Percentiles rank a stretch among this genome's conserved stretches.
Evolutionary conservation across 2,329 filamentous ascomycete species (phyloP).

Genomic region (Aspergillus sp.): DNA sequence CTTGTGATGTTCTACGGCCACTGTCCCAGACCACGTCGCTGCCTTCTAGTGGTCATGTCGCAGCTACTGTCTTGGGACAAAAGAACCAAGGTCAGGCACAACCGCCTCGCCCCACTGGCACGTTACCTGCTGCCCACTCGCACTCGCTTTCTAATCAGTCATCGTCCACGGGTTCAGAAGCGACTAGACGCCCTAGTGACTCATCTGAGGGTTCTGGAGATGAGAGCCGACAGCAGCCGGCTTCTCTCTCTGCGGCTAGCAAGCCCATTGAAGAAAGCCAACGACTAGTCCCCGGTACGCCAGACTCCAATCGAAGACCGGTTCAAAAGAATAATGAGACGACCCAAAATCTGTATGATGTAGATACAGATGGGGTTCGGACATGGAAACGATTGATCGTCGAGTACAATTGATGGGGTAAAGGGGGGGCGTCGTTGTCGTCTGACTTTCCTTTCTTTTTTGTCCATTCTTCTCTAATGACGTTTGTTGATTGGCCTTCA

Average conservation of each 20-base stretch:
- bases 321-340: constrained; percentile 26
- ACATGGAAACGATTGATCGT: constrained; percentile 31
- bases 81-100: no score
- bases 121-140: no score
- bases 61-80: constrained; percentile 1
- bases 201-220: no score
- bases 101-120: no score
- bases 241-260: not conserved
- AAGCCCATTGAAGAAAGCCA: constrained; percentile 1
- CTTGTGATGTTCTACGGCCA: constrained; percentile 20
- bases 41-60: constrained; percentile 20
- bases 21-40: constrained; percentile 15
- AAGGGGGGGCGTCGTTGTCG: not conserved
- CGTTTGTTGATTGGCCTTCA: no score
- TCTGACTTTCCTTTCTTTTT: not conserved
- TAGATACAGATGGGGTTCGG: constrained; percentile 24
- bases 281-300: constrained; percentile 6
- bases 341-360: constrained; percentile 26
- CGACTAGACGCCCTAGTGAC: no score
- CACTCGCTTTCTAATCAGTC: no score
- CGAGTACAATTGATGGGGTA: constrained; percentile 27
- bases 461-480: not conserved
- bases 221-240: not conserved
- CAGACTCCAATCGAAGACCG: constrained; percentile 5
- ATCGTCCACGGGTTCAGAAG: no score